Evolutionary conservation across 768 basidiomycete genomes (phyloP).

Genomic region (Boletus reticuloceps): DNA sequence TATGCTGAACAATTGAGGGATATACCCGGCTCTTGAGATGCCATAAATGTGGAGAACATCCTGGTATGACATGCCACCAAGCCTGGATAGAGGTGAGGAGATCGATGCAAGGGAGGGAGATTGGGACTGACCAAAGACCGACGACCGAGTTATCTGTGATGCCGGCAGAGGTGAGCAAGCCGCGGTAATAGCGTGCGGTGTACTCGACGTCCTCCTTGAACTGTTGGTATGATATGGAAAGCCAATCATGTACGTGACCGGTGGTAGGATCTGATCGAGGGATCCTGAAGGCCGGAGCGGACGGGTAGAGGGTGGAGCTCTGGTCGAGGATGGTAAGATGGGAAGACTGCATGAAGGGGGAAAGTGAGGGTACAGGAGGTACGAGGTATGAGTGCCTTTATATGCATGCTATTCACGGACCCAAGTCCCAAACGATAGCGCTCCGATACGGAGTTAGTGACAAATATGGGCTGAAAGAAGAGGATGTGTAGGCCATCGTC

Average conservation of each 20-base stretch:
- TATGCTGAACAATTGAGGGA: constrained; percentile 76
- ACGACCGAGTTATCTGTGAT: constrained; percentile 59
- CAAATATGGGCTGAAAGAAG: constrained; percentile 25
- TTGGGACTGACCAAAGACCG: constrained; percentile 63
- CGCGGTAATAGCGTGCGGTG: constrained; percentile 63
- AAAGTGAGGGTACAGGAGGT: constrained; percentile 3
- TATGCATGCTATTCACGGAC: constrained; percentile 29
- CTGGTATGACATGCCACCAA: constrained; percentile 67
- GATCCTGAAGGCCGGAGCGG: constrained; percentile 56
- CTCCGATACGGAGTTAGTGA: constrained; percentile 32
- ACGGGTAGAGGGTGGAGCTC: constrained; percentile 48
- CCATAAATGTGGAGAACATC: constrained; percentile 76
- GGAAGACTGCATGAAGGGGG: constrained; percentile 33
- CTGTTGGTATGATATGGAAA: constrained; percentile 57
- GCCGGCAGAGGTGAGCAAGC: constrained; percentile 42
- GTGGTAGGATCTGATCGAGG: constrained; percentile 47
- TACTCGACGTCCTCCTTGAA: constrained; percentile 65
- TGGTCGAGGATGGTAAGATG: constrained; percentile 66
- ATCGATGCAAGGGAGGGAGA: neutral
- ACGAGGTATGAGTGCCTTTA: constrained; percentile 20
- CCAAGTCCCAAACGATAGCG: constrained; percentile 16
- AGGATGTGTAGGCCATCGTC: constrained; percentile 24
- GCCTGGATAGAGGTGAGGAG: constrained; percentile 41
- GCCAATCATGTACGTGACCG: constrained; percentile 50
- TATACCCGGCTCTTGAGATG: constrained; percentile 70